Base-by-base conservation (phyloP, 1,284 basidiomycete genomes). In the Meira miltonrushii region DNA sequence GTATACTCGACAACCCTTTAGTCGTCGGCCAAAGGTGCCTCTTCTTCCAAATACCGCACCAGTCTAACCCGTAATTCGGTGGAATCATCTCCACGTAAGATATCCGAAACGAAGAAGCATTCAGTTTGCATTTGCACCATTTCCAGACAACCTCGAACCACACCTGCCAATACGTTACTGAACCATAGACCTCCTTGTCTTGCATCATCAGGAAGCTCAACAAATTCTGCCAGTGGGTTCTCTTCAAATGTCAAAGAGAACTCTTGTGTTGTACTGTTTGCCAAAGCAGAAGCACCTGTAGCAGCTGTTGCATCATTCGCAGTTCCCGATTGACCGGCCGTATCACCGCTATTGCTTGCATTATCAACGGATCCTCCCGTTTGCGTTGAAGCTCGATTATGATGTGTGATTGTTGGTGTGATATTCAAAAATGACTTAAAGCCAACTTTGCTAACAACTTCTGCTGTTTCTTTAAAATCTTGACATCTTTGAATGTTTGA, bases 71-170 rank as follows among this genome's bases (percentile, higher is more conserved):
- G 85, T 66, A 99, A 88, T 79, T 96, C 93, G 10, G 95, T 98
- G 61, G 83, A 86, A 70, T 97, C 94, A 75, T 97, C 94, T 1
- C 95, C 95, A 60, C 91, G 83, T 62, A 98, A 82, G 12, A 87
- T 85, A 71, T 99, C 95, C 2, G 90, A 90, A 15, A 95, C 79
- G 79, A 98, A 98, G 55, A 86, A 85, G 17, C 86, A 87, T 66
- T 92, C 88, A 11, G 95, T 92, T 79, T 96, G 93, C 85, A 97
- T 90, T 79, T 98, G 94, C 70, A 95, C 95, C 95, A 99, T 99
- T 80, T 99, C 95, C 53, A 98, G 79, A 23, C 92, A 86, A 1
- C 95, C 95, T 56, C 93, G 82, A 50, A 98, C 79, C 1, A 98
- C 94, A 2, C 95, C 95, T 67, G 91, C 94, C 0, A 95, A 81